These are phyloP conservation scores for Gastrolobium bilobum DNA, from an alignment of 306 rosid genomes.

Conservation along the genomic window DNA sequence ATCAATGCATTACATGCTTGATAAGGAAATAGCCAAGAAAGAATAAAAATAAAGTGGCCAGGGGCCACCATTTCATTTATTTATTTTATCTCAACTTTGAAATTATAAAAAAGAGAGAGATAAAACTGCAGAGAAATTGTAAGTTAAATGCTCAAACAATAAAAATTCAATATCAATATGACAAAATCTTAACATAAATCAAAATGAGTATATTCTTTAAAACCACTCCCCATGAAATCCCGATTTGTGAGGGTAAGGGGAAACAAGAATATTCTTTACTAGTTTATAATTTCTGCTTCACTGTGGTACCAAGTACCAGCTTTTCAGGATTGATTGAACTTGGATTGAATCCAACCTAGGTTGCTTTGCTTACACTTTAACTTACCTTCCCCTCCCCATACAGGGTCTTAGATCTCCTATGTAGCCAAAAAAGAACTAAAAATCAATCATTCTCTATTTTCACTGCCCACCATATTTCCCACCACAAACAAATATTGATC, in stretches of 20 bases:
- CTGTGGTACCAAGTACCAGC: not conserved
- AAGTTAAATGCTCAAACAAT: conserved; percentile 11
- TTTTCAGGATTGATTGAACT: conserved; percentile 14
- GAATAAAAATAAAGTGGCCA: conserved; percentile 24
- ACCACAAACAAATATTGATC: conserved; percentile 26
- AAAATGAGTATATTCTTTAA: not conserved
- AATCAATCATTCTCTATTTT: not conserved
- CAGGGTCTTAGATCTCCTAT: not conserved
- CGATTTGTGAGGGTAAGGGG: too few species aligned
- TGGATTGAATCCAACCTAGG: not conserved
- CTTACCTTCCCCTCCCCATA: not conserved
- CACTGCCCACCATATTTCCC: conserved; percentile 15
- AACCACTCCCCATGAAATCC: too few species aligned
- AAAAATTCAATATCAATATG: conserved; percentile 11
- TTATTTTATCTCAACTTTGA: not conserved
- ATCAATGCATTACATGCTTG: not conserved
- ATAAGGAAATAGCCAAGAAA: conserved; percentile 32
- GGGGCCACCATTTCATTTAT: conserved; percentile 43
- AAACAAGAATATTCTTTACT: not conserved
- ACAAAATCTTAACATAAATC: not conserved
- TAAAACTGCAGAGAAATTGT: conserved; percentile 3
- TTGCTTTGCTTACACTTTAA: not conserved
- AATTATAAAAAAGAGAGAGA: not conserved
- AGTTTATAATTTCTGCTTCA: conserved; percentile 1
- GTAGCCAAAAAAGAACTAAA: too few species aligned